Conservation (phyloP, 768 basidiomycete species). For the Sporobolomyces roseus region DNA sequence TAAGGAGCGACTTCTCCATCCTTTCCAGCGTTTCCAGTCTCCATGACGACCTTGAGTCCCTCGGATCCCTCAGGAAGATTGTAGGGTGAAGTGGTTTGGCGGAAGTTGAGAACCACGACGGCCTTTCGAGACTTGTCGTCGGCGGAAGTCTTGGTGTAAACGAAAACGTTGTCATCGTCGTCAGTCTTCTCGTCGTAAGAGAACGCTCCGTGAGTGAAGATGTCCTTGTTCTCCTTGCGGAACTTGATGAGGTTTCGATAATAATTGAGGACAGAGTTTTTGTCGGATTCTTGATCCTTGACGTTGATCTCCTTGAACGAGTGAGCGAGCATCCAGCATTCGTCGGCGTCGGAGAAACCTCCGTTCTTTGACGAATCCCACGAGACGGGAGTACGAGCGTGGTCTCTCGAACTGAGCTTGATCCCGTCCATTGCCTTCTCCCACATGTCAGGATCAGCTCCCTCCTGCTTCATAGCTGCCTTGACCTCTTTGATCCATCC, state of each 20-base stretch:
- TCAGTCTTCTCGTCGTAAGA: slow-evolving; percentile 49
- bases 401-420: slow-evolving; percentile 55
- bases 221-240: slow-evolving; percentile 57
- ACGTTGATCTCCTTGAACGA: slow-evolving; percentile 47
- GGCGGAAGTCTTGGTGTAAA: slow-evolving; percentile 53
- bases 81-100: slow-evolving; percentile 7
- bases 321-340: slow-evolving; percentile 40
- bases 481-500: slow-evolving; percentile 22
- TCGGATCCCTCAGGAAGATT: slow-evolving; percentile 3
- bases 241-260: slow-evolving; percentile 59
- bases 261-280: slow-evolving; percentile 57
- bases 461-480: neutral
- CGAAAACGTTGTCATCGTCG: slow-evolving; percentile 57
- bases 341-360: slow-evolving; percentile 16
- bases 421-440: slow-evolving; percentile 26
- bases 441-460: slow-evolving; percentile 3
- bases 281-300: slow-evolving; percentile 53
- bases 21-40: neutral
- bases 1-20: neutral
- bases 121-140: slow-evolving; percentile 48
- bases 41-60: neutral
- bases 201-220: slow-evolving; percentile 66
- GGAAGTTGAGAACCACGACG: slow-evolving; percentile 48
- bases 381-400: slow-evolving; percentile 62
- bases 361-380: slow-evolving; percentile 30